These are phyloP conservation scores for Cucurbita ficifolia DNA, from an alignment of 306 rosid genomes.

Conservation along the genomic window DNA sequence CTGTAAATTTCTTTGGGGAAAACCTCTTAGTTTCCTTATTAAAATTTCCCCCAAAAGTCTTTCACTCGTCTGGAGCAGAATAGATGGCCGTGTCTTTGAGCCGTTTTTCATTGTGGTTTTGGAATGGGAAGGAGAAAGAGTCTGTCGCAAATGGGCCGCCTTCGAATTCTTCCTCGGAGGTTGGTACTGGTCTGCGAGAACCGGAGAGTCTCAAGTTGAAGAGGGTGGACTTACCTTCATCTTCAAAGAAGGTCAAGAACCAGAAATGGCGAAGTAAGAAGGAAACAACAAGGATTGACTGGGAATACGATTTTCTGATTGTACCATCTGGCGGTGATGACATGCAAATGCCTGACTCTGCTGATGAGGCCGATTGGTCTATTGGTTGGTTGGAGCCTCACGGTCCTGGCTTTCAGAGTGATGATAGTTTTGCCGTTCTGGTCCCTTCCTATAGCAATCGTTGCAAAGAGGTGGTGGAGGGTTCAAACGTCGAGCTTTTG, in stretches of 20 bases:
- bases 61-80: constrained; percentile 5
- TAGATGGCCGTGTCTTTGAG: constrained; percentile 64
- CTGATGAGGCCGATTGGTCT: constrained; percentile 76
- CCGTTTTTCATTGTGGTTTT: constrained; percentile 56
- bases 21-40: constrained; percentile 6
- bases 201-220: constrained; percentile 44
- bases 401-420: constrained; percentile 58
- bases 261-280: constrained; percentile 70
- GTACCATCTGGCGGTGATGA: constrained; percentile 72
- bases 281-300: constrained; percentile 50
- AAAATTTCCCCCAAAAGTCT: constrained; percentile 13
- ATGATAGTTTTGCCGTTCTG: constrained; percentile 59
- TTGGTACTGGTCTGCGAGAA: constrained; percentile 30
- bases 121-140: constrained; percentile 70
- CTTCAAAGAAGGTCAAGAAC: constrained; percentile 40
- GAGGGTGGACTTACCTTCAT: constrained; percentile 34
- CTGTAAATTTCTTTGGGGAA: constrained; percentile 15
- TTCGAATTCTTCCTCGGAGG: constrained; percentile 38
- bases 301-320: constrained; percentile 66
- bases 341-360: constrained; percentile 64
- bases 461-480: constrained; percentile 46
- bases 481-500: constrained; percentile 46
- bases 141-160: constrained; percentile 31
- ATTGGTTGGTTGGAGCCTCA: constrained; percentile 94
- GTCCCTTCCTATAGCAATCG: constrained; percentile 76